A percentile compares a stretch with the other conserved stretches of the same genome.
Conservation (phyloP, 495 filamentous ascomycete species). For the Hypoxylon trugodes region DNA sequence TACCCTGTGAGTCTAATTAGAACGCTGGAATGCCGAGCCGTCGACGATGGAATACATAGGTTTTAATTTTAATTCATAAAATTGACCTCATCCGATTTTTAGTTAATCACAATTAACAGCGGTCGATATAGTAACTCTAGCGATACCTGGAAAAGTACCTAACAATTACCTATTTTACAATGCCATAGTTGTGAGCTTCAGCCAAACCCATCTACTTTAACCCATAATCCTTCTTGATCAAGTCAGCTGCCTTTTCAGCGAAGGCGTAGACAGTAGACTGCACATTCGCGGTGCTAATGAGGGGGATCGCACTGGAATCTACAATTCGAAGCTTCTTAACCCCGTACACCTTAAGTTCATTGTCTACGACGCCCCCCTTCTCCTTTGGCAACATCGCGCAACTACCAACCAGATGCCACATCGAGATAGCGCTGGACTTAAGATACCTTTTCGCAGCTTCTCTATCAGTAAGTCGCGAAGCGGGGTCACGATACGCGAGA, state of each 20-base stretch:
- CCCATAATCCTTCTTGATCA: neutral
- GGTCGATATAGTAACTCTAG: too few relatives aligned
- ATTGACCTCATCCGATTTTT: too few relatives aligned
- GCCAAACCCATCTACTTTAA: too few relatives aligned
- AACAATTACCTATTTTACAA: too few relatives aligned
- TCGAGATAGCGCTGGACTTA: slow-evolving; percentile 2
- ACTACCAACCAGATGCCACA: slow-evolving; percentile 38
- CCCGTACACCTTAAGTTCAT: slow-evolving; percentile 31
- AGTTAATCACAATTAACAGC: too few relatives aligned
- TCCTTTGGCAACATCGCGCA: slow-evolving; percentile 38
- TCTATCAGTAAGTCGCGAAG: neutral
- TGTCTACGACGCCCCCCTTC: slow-evolving; percentile 36
- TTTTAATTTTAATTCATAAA: too few relatives aligned
- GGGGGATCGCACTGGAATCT: slow-evolving; percentile 38
- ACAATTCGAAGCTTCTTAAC: slow-evolving; percentile 45
- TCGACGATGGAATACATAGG: too few relatives aligned
- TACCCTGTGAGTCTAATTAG: slow-evolving; percentile 7
- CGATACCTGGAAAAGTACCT: too few relatives aligned
- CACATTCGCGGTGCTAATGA: neutral
- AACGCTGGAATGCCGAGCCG: too few relatives aligned
- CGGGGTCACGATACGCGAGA: neutral
- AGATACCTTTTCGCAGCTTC: slow-evolving; percentile 12
- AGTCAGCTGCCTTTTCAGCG: neutral
- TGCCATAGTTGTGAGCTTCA: too few relatives aligned
- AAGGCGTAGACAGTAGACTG: slow-evolving; percentile 10